Evolutionary conservation across 164 flowering plant species (phyloP).

Genomic region (Amborella trichopoda): DNA sequence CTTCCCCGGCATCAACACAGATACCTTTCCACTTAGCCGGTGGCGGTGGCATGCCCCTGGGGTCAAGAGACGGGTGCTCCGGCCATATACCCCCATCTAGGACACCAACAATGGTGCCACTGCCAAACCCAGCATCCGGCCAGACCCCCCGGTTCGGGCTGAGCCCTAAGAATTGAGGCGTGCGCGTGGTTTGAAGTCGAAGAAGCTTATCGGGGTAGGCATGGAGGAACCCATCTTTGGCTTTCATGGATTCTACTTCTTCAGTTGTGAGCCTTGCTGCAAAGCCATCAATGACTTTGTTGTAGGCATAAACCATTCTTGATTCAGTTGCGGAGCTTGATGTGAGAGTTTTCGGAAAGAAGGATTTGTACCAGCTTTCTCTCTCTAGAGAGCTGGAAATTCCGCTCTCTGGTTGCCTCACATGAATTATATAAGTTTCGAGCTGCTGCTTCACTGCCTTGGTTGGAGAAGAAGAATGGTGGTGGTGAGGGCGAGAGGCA

Average conservation of each 20-base stretch:
- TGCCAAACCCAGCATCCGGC: constrained; percentile 4
- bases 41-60: constrained; percentile 1
- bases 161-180: constrained; percentile 7
- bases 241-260: constrained; percentile 13
- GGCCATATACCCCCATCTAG: constrained; percentile 7
- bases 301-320: constrained; percentile 14
- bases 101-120: constrained; percentile 7
- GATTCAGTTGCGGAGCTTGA: not conserved
- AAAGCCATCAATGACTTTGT: constrained; percentile 18
- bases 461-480: no score
- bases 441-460: not conserved
- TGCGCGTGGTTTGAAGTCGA: constrained; percentile 9
- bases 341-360: constrained; percentile 11
- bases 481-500: no score
- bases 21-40: constrained; percentile 3
- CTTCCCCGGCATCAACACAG: constrained; percentile 6
- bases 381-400: constrained; percentile 4
- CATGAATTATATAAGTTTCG: constrained; percentile 17
- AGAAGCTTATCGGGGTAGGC: constrained; percentile 6
- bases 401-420: constrained; percentile 7
- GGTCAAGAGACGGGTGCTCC: constrained; percentile 2
- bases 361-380: constrained; percentile 14
- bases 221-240: no score
- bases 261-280: constrained; percentile 14
- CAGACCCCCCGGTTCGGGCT: constrained; percentile 1